Percentiles rank a stretch among this genome's conserved stretches.
Conservation (phyloP, 768 basidiomycete genomes). For the Kwoniella sp. region DNA sequence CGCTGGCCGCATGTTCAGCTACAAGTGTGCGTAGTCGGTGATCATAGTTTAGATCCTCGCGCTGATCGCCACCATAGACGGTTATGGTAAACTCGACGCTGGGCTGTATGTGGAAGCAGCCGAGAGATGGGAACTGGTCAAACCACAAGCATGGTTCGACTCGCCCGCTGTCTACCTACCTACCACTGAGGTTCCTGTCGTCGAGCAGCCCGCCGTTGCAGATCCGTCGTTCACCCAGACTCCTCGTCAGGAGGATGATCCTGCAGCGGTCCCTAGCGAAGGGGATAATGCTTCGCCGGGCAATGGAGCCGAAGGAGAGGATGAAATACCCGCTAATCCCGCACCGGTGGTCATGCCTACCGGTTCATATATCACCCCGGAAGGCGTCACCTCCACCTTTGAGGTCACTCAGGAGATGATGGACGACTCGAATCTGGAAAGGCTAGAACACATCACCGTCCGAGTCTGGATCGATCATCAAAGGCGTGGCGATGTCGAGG, state of each 20-base stretch:
- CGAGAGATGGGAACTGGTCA: slow-evolving; percentile 75
- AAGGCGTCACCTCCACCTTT: slow-evolving; percentile 64
- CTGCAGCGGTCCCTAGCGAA: background rate
- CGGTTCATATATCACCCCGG: slow-evolving; percentile 57
- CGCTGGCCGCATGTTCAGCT: slow-evolving; percentile 64
- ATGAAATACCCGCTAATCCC: slow-evolving; percentile 4
- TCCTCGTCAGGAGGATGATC: slow-evolving; percentile 7
- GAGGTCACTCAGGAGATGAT: slow-evolving; percentile 66
- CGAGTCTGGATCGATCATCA: slow-evolving; percentile 89
- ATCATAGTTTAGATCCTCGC: background rate
- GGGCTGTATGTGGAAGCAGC: slow-evolving; percentile 76
- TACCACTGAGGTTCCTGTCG: slow-evolving; percentile 13
- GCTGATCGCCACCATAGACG: slow-evolving; percentile 53
- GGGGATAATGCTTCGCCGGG: background rate
- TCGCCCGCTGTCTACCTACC: slow-evolving; percentile 59
- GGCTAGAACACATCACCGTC: slow-evolving; percentile 85
- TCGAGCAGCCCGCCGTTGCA: slow-evolving; percentile 2
- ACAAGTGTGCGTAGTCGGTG: slow-evolving; percentile 60
- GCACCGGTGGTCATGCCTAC: slow-evolving; percentile 58
- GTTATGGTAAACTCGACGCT: slow-evolving; percentile 83
- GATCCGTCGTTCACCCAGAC: slow-evolving; percentile 53
- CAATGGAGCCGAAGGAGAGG: slow-evolving; percentile 2
- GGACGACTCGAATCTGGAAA: slow-evolving; percentile 71
- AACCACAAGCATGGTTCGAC: slow-evolving; percentile 87
- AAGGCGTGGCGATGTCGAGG: slow-evolving; percentile 84